Percentiles rank a stretch among this genome's conserved stretches.
These are phyloP conservation scores for Asterophora parasitica DNA, from an alignment of 768 basidiomycete species.

Conservation along the genomic window DNA sequence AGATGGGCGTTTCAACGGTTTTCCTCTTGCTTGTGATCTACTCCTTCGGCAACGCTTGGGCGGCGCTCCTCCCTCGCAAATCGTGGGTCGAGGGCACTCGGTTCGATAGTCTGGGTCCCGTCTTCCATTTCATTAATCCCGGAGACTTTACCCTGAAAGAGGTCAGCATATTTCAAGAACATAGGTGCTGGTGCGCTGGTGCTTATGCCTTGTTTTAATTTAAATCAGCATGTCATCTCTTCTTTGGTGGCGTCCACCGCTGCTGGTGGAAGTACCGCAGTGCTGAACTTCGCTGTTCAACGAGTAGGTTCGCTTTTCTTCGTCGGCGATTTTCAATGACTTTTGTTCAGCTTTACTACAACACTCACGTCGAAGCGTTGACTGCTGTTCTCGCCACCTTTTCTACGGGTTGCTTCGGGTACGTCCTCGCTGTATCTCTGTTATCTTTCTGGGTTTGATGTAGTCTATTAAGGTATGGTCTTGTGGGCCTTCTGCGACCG, in stretches of 20 bases:
- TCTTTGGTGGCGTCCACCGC: constrained; percentile 56
- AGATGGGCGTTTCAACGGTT: constrained; percentile 46
- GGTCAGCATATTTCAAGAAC: constrained; percentile 28
- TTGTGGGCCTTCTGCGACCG: constrained; percentile 55
- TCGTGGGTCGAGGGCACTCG: constrained; percentile 41
- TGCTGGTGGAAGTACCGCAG: constrained; percentile 46
- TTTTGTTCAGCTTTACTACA: constrained; percentile 49
- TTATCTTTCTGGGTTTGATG: background rate
- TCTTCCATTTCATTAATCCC: constrained; percentile 50
- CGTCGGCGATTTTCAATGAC: background rate
- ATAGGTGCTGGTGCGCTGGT: no score
- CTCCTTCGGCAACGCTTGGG: constrained; percentile 47
- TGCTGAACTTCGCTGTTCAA: constrained; percentile 59
- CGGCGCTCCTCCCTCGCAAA: constrained; percentile 37
- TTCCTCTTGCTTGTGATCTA: constrained; percentile 55
- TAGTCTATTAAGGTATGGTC: constrained; percentile 41
- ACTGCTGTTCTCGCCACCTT: constrained; percentile 60
- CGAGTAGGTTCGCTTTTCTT: constrained; percentile 27
- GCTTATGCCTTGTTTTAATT: background rate
- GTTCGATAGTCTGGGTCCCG: constrained; percentile 32
- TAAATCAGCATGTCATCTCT: constrained; percentile 48
- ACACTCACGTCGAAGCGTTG: constrained; percentile 47
- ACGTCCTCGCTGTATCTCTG: constrained; percentile 8
- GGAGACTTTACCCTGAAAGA: constrained; percentile 57
- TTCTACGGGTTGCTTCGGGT: constrained; percentile 63